These are phyloP conservation scores for Besnoitia besnoiti DNA, from an alignment of 169 alveolate genomes.

Conservation along the genomic window DNA sequence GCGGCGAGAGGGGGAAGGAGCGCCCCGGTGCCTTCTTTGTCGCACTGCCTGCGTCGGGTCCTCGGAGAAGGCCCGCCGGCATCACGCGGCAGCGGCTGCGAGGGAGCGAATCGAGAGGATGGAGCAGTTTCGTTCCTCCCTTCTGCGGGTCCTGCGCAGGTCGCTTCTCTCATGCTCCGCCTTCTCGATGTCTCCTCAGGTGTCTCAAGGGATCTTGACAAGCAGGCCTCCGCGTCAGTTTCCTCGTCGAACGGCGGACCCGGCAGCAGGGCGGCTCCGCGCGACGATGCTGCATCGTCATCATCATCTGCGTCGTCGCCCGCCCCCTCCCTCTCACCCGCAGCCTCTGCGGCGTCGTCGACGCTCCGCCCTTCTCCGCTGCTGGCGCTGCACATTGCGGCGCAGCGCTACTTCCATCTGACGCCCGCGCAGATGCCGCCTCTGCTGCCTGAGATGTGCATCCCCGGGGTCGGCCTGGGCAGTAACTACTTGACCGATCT, in stretches of 20 bases:
- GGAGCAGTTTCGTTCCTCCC: too few species aligned
- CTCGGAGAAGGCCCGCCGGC: not conserved
- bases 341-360: not conserved
- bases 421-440: not conserved
- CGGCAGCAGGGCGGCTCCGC: too few species aligned
- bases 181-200: not conserved
- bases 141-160: not conserved
- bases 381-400: not conserved
- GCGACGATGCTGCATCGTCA: too few species aligned
- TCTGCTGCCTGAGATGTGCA: constrained; percentile 13
- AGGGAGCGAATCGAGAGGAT: too few species aligned
- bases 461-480: constrained; percentile 21
- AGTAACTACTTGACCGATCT: constrained; percentile 19
- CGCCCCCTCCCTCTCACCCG: not conserved
- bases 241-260: too few species aligned
- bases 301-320: not conserved
- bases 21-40: not conserved
- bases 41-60: not conserved
- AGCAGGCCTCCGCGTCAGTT: not conserved
- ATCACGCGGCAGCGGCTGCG: too few species aligned
- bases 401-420: constrained; percentile 19
- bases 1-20: not conserved
- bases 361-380: not conserved
- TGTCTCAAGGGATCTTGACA: not conserved
- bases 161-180: not conserved